Conservation (phyloP, 78 protist species). For the Guillardia theta region DNA sequence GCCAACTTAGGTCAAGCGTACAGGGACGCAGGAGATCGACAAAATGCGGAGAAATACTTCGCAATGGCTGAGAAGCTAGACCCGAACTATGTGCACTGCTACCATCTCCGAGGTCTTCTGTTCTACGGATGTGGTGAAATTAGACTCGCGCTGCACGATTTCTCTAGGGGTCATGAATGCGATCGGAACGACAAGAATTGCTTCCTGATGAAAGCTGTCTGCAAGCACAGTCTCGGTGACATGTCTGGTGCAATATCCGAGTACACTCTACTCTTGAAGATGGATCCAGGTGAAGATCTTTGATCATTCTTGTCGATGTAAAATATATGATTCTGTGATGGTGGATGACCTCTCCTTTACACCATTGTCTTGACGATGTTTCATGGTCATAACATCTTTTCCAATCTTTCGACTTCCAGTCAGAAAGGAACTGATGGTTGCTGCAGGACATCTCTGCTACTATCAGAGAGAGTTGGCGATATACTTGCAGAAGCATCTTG, state of each 20-base stretch:
- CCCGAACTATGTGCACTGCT: not conserved
- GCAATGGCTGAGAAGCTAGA: not conserved
- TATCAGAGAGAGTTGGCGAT: not conserved
- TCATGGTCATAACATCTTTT: too few relatives aligned
- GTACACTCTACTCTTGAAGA: not conserved
- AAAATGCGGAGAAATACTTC: not conserved
- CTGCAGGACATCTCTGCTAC: conserved; percentile 13
- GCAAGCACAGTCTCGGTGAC: not conserved
- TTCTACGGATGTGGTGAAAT: conserved; percentile 10
- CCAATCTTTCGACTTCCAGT: too few relatives aligned
- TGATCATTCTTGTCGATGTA: too few relatives aligned
- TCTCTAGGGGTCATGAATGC: not conserved
- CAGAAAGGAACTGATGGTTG: too few relatives aligned
- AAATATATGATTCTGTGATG: too few relatives aligned
- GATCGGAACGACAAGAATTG: not conserved
- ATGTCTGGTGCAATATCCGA: not conserved
- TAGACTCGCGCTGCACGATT: not conserved
- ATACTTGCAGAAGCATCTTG: not conserved
- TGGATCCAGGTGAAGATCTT: not conserved
- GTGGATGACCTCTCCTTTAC: too few relatives aligned
- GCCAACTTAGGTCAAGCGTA: conserved; percentile 13
- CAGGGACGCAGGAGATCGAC: not conserved
- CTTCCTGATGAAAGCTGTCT: not conserved
- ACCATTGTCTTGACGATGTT: too few relatives aligned
- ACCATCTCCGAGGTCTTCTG: not conserved